Evolutionary conservation across 2,329 filamentous ascomycete species (phyloP).

Genomic region (Fusarium avenaceum): DNA sequence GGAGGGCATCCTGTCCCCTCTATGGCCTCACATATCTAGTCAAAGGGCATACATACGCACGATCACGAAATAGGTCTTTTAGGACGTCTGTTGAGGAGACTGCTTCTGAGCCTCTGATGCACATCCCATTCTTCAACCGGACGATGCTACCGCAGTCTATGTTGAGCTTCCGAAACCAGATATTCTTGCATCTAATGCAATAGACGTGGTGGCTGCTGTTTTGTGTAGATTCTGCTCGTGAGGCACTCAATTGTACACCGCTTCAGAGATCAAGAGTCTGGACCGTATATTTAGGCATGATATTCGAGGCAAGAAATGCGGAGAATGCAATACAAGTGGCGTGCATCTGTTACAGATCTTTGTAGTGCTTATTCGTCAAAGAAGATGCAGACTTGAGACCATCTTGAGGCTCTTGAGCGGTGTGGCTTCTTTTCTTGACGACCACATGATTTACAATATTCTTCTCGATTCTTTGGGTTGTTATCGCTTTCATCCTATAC

Average conservation of each 20-base stretch:
- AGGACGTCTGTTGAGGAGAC: conserved; percentile 8
- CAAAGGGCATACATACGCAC: conserved; percentile 12
- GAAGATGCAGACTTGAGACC: not conserved
- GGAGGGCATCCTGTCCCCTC: conserved; percentile 36
- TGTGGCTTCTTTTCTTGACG: conserved; percentile 9
- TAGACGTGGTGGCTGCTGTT: conserved; percentile 24
- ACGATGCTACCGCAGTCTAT: conserved; percentile 23
- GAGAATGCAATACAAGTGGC: conserved; percentile 22
- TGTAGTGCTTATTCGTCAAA: conserved; percentile 19
- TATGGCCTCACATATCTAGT: conserved; percentile 22
- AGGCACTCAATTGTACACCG: conserved; percentile 22
- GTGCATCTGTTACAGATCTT: conserved; percentile 22
- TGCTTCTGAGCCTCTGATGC: conserved; percentile 6
- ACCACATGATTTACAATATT: not conserved
- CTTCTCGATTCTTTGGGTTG: not conserved
- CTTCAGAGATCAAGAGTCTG: conserved; percentile 19
- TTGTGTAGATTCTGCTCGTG: conserved; percentile 3
- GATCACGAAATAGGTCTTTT: conserved; percentile 17
- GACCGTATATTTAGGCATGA: conserved; percentile 1
- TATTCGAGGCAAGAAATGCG: conserved; percentile 18
- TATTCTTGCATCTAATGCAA: conserved; percentile 28
- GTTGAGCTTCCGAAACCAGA: conserved; percentile 33
- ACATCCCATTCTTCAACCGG: not conserved
- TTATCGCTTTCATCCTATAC: no score
- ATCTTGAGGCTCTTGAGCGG: conserved; percentile 34